Evolutionary conservation across 2,329 filamentous ascomycete genomes (phyloP).

Genomic region (Sarocladium brachiariae): DNA sequence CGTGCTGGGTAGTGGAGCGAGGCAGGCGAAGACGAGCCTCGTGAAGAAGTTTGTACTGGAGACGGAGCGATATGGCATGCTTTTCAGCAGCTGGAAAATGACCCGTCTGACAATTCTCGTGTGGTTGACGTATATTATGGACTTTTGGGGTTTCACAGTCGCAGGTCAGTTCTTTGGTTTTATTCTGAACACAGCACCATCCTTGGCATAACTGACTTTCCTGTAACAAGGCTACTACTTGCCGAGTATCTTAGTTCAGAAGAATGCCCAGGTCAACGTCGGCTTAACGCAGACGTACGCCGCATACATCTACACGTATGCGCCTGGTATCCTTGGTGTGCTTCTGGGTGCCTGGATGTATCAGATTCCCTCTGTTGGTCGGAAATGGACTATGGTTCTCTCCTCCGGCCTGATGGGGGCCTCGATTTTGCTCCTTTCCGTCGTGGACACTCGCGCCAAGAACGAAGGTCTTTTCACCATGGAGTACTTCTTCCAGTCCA

Average conservation of each 20-base stretch:
- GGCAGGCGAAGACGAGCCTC: slow-evolving; percentile 14
- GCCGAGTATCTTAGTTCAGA: slow-evolving; percentile 42
- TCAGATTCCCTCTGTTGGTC: slow-evolving; percentile 29
- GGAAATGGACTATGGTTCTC: slow-evolving; percentile 38
- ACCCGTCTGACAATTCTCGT: slow-evolving; percentile 26
- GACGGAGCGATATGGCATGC: slow-evolving; percentile 23
- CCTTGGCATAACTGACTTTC: too few species aligned
- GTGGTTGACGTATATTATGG: slow-evolving; percentile 32
- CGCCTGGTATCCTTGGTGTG: slow-evolving; percentile 44
- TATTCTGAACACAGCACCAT: fast-evolving
- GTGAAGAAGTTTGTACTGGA: slow-evolving; percentile 14
- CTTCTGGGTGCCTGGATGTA: slow-evolving; percentile 37
- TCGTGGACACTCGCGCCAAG: slow-evolving; percentile 29
- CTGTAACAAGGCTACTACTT: slow-evolving; percentile 31
- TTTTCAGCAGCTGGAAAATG: slow-evolving; percentile 27
- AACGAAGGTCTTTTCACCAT: slow-evolving; percentile 33
- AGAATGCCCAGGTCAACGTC: slow-evolving; percentile 38
- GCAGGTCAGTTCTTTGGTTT: slow-evolving; percentile 20
- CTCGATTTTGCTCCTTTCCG: slow-evolving; percentile 39
- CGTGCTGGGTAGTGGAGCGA: slow-evolving; percentile 13
- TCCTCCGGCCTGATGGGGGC: slow-evolving; percentile 36
- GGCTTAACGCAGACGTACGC: slow-evolving; percentile 41
- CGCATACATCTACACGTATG: slow-evolving; percentile 47
- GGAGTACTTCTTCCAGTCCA: slow-evolving; percentile 39
- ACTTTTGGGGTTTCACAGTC: slow-evolving; percentile 32